Percentiles rank a stretch among this genome's conserved stretches.
These are phyloP conservation scores for Pleurotus tuoliensis DNA, from an alignment of 768 basidiomycete species.

Conservation along the genomic window DNA sequence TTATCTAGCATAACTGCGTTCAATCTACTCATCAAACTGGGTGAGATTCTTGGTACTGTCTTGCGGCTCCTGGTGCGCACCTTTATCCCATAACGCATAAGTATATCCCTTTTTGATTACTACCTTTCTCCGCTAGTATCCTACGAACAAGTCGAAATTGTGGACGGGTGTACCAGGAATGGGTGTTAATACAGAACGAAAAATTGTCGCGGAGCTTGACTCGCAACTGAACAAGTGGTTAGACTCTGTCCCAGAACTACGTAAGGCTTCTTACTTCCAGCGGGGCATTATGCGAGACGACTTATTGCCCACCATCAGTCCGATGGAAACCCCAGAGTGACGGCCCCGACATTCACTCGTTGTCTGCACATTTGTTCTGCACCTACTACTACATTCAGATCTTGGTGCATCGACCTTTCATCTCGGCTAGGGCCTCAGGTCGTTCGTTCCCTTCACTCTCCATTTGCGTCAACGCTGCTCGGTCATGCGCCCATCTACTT, in stretches of 20 bases:
- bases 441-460: slow-evolving; percentile 50
- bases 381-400: slow-evolving; percentile 39
- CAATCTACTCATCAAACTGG: slow-evolving; percentile 41
- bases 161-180: slow-evolving; percentile 27
- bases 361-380: slow-evolving; percentile 18
- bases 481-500: slow-evolving; percentile 57
- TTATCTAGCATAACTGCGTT: slow-evolving; percentile 45
- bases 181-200: slow-evolving; percentile 43
- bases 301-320: slow-evolving; percentile 19
- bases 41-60: slow-evolving; percentile 46
- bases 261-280: slow-evolving; percentile 18
- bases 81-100: neutral
- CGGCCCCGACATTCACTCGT: slow-evolving; percentile 14
- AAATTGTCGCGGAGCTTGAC: slow-evolving; percentile 56
- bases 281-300: no score
- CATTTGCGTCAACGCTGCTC: slow-evolving; percentile 70
- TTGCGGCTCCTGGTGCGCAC: slow-evolving; percentile 47
- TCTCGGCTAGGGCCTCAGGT: slow-evolving; percentile 39
- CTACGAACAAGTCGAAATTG: slow-evolving; percentile 46
- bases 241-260: slow-evolving; percentile 47
- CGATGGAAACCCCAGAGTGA: slow-evolving; percentile 23
- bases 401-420: slow-evolving; percentile 65
- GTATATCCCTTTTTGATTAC: neutral
- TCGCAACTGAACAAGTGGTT: slow-evolving; percentile 62
- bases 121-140: slow-evolving; percentile 35